phyloP scores from a whole-genome alignment of 2,329 filamentous ascomycete genomes.

The Cladosporium cucumerinum region DNA sequence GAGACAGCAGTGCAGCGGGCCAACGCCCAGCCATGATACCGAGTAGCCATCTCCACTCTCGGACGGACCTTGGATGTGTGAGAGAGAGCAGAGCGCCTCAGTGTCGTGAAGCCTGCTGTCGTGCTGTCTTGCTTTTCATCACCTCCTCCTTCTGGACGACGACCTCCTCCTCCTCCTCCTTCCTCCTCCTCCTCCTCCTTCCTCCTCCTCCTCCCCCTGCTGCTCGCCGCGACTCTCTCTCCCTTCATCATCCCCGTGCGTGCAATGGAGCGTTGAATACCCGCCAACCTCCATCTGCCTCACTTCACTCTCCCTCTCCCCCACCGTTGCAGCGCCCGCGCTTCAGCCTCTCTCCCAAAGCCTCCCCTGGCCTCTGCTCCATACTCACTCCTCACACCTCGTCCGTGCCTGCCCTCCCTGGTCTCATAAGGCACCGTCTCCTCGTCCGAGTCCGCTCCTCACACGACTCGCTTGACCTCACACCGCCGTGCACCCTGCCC shows the following conservation, averaged over 20 bases:
- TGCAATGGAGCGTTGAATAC: slow-evolving; percentile 17
- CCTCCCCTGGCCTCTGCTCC: slow-evolving; percentile 12
- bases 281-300: slow-evolving; percentile 13
- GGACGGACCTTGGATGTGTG: background rate
- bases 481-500: slow-evolving; percentile 15
- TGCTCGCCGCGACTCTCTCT: background rate
- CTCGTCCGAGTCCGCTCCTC: slow-evolving; percentile 21
- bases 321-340: background rate
- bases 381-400: slow-evolving; percentile 3
- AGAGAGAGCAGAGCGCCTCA: background rate
- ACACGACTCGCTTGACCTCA: slow-evolving; percentile 20
- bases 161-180: too few species aligned
- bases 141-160: background rate
- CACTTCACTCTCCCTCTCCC: slow-evolving; percentile 4
- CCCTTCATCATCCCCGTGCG: slow-evolving; percentile 13
- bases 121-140: slow-evolving; percentile 15
- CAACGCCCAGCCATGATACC: slow-evolving; percentile 14
- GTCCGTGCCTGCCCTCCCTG: slow-evolving; percentile 17
- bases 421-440: slow-evolving; percentile 9
- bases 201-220: slow-evolving; percentile 2
- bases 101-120: slow-evolving; percentile 12
- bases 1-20: background rate
- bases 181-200: too few species aligned
- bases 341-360: slow-evolving; percentile 1
- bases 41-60: slow-evolving; percentile 12